Base-by-base conservation (phyloP, 2,329 filamentous ascomycete genomes). In the Colletotrichum lindemuthianum region DNA sequence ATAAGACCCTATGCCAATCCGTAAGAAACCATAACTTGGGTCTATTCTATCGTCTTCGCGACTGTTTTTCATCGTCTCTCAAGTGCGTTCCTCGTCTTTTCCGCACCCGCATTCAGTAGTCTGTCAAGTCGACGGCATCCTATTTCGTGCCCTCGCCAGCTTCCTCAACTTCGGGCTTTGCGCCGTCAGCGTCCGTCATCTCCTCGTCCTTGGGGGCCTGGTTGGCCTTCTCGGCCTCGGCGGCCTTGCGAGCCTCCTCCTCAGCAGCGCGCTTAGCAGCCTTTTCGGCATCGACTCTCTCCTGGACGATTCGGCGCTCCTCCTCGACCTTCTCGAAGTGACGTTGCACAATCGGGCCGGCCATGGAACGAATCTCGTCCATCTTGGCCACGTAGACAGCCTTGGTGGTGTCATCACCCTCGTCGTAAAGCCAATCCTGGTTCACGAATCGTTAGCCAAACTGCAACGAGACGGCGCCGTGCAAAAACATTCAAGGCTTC, bases 401-500 rank as follows among this genome's bases (percentile, higher is more conserved):
- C 86, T 98, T 98, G 74, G 91, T 91, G 70, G 93, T 88, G 77
- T 99, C 96, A 69, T 97, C 94, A 66, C 96, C 96, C 60, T 98
- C 96, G 59, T 97, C 95, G 79, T 98, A 98, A 67, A 99, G 86
- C 96, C 96, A 99, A 76, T 99, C 94, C 95, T 98, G 69, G 45
- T 61, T 32, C 15, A n/a, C 24, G n/a, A 70, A 68, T 16, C 8
- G 69, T 77, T 67, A 76, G 71, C 45, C 49, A 10, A 12, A 10
- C 34, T 24, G 5, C 24, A 24, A 24, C 24, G 24, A 24, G 24
- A 24, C 24, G 24, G 24, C 24, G 3, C 24, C 32, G 33, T 40
- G 8, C 12, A 10, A 32, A 11, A 12, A 33, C 32, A 13, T 37
- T 16, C 4, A 16, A n/a, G 16, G 37, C 3, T 6, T 6, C 39